A percentile compares a stretch with the other conserved stretches of the same genome.
phyloP scores from a whole-genome alignment of 2,329 filamentous ascomycete species.

The Aquanectria penicillioides region DNA sequence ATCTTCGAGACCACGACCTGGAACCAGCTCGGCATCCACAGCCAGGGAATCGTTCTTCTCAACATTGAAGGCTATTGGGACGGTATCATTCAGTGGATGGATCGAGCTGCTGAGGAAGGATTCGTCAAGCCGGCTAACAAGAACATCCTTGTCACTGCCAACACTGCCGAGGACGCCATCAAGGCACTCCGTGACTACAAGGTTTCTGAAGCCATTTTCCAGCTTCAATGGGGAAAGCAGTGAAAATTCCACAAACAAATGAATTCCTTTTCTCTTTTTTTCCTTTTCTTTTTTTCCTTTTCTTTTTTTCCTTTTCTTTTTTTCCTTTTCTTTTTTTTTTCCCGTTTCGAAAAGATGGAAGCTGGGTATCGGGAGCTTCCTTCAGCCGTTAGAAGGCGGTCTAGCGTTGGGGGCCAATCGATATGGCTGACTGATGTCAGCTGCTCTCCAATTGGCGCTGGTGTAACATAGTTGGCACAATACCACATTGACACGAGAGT shows the following conservation, averaged over 20 bases:
- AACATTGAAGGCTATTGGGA: slow-evolving; percentile 95
- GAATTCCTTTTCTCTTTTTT: neutral
- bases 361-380: slow-evolving; percentile 15
- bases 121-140: slow-evolving; percentile 80
- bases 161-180: slow-evolving; percentile 77
- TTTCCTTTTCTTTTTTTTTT: neutral
- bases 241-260: slow-evolving; percentile 47
- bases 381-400: slow-evolving; percentile 5
- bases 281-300: neutral
- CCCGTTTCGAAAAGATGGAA: slow-evolving; percentile 17
- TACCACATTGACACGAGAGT: slow-evolving; percentile 25
- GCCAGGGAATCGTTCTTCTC: slow-evolving; percentile 78
- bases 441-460: slow-evolving; percentile 20
- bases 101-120: slow-evolving; percentile 76
- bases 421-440: slow-evolving; percentile 12
- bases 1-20: slow-evolving; percentile 91
- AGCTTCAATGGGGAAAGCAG: slow-evolving; percentile 82
- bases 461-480: slow-evolving; percentile 33
- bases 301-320: neutral
- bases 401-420: slow-evolving; percentile 31
- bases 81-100: slow-evolving; percentile 84
- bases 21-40: slow-evolving; percentile 97
- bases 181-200: slow-evolving; percentile 77
- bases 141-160: slow-evolving; percentile 82
- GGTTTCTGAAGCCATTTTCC: slow-evolving; percentile 78